Evolutionary conservation across 2,329 filamentous ascomycete species (phyloP).

Genomic region (Curvularia sp.): DNA sequence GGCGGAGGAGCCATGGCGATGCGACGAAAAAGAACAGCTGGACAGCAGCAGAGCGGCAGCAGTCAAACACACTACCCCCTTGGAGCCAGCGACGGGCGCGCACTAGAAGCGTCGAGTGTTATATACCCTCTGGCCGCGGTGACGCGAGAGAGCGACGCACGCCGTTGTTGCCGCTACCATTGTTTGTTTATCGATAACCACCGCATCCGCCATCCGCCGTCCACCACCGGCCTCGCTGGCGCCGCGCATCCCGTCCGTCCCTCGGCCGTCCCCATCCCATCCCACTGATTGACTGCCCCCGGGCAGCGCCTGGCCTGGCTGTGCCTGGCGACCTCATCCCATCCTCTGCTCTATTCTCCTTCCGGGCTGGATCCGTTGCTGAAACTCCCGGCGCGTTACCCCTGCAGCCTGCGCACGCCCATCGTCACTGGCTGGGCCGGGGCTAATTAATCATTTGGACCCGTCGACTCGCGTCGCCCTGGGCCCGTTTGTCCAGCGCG

Average conservation of each 20-base stretch:
- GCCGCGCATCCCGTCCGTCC: no score
- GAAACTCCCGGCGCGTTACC: conserved; percentile 28
- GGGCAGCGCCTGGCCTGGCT: no score
- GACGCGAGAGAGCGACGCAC: conserved; percentile 1
- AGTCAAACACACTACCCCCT: conserved; percentile 17
- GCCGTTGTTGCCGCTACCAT: neutral
- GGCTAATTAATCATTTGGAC: conserved; percentile 41
- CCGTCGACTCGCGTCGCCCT: conserved; percentile 36
- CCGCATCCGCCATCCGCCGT: no score
- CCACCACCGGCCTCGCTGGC: no score
- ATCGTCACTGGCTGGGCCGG: conserved; percentile 44
- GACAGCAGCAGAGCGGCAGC: conserved; percentile 2
- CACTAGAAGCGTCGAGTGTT: neutral
- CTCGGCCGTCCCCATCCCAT: neutral
- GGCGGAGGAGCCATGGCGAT: conserved; percentile 44
- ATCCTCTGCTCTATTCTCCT: neutral
- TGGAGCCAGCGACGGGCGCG: neutral
- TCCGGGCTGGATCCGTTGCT: neutral
- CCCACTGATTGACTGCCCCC: neutral
- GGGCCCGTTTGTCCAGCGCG: conserved; percentile 31
- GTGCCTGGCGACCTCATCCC: neutral
- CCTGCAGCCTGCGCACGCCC: conserved; percentile 29
- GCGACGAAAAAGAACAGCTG: conserved; percentile 25
- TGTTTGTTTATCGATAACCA: conserved; percentile 10
- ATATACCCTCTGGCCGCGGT: conserved; percentile 15